Base-by-base conservation (phyloP, 352 stramenopile genomes). In the Globisporangium sylvaticum region DNA sequence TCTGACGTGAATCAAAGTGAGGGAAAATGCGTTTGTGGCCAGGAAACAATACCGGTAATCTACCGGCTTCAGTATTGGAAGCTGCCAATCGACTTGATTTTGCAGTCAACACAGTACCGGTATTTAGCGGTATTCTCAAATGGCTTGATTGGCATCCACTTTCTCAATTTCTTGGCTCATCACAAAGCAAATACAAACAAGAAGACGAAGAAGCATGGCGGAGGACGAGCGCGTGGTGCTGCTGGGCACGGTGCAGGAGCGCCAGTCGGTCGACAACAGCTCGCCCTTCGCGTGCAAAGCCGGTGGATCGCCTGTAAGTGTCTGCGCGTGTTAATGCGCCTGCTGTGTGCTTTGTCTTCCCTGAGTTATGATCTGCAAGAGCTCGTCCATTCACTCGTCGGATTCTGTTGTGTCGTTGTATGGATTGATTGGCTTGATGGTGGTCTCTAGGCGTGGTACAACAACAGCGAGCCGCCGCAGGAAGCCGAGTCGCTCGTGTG, bases 201-300 rank as follows among this genome's bases (percentile, higher is more conserved):
- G 4, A 29, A 12, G 15, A 59, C 20, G 8, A n/a, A 22, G 42
- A 50, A n/a, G 4, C 5, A 67, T 71, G 60, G 58, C 29, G 76
- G 82, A 88, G 63, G 55, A 90, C 31, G 76, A 84, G 62, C 73
- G 77, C 20, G 72, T 76, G 10, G 81, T 94, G 69, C 72, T 93
- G 66, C 74, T 95, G 42, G 87, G 87, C 62, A 79, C 80, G 22
- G 78, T 92, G 54, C 77, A 91, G 62, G 81, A 90, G 70, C 77
- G 78, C 31, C 81, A 89, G 46, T 73, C 69, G 61, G 83, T 93
- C 6, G 79, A 95, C 60, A 78, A 88, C 34, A 65, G 48, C 24
- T 90, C 82, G 6, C 84, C 87, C 5, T 91, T 82, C 46, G 80
- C 83, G n/a, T 90, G 80, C 76, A 95, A 95, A 56, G 81, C 82